A percentile compares a stretch with the other conserved stretches of the same genome.
These are phyloP conservation scores for Coemansia sp. DNA, from an alignment of 192 early-diverging fungal genomes.

Conservation along the genomic window DNA sequence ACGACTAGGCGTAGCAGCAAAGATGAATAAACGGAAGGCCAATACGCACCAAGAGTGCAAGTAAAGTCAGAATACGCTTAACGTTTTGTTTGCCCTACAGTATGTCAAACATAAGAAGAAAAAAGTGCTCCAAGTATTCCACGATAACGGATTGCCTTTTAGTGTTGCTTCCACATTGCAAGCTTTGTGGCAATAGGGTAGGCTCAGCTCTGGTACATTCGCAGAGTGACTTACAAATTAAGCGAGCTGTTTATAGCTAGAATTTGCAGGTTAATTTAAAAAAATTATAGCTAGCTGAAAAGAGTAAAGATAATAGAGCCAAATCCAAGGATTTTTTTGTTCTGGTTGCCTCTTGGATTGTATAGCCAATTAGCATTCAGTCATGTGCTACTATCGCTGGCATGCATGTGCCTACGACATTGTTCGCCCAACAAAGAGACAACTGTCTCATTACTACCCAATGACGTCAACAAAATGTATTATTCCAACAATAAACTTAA, in stretches of 20 bases:
- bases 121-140: too few relatives aligned
- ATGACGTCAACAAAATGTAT: too few relatives aligned
- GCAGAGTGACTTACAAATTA: background rate
- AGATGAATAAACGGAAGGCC: background rate
- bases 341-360: background rate
- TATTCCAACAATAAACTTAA: background rate
- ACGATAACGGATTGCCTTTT: background rate
- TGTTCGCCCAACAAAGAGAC: too few relatives aligned
- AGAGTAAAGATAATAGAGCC: background rate
- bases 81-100: background rate
- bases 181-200: background rate
- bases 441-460: too few relatives aligned
- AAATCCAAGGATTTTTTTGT: too few relatives aligned
- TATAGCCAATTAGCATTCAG: background rate
- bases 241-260: background rate
- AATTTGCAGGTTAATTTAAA: background rate
- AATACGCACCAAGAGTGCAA: background rate
- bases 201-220: background rate
- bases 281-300: background rate
- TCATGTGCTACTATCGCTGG: background rate
- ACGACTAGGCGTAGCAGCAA: conserved; percentile 2
- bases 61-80: background rate
- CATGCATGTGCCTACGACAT: background rate
- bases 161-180: background rate
- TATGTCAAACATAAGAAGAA: background rate